A percentile compares a stretch with the other conserved stretches of the same genome.
These are phyloP conservation scores for Clathrospora elynae DNA, from an alignment of 2,329 filamentous ascomycete species.

Conservation along the genomic window DNA sequence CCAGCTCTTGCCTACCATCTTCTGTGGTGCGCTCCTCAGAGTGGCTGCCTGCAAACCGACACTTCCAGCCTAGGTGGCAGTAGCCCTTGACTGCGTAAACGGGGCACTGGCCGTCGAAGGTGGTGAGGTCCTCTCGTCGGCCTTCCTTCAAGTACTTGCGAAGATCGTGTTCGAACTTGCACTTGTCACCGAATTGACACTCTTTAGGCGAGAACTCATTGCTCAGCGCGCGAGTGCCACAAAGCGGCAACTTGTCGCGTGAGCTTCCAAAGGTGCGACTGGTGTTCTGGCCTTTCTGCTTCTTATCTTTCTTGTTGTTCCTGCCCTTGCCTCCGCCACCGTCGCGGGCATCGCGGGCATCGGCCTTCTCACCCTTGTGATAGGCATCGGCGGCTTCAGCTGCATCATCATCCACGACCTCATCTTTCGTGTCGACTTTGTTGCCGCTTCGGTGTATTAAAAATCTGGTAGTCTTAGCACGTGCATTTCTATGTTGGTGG, in stretches of 20 bases:
- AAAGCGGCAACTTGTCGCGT: slow-evolving; percentile 76
- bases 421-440: slow-evolving; percentile 30
- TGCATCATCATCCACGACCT: slow-evolving; percentile 59
- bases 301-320: slow-evolving; percentile 64
- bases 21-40: slow-evolving; percentile 77
- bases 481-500: slow-evolving; percentile 6
- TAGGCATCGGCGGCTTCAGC: slow-evolving; percentile 60
- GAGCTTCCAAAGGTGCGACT: slow-evolving; percentile 80
- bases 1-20: slow-evolving; percentile 82
- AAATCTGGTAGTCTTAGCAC: slow-evolving; percentile 40
- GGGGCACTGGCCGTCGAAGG: slow-evolving; percentile 78
- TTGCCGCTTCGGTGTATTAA: slow-evolving; percentile 38
- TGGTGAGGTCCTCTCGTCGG: slow-evolving; percentile 77
- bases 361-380: slow-evolving; percentile 48
- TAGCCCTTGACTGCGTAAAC: slow-evolving; percentile 76
- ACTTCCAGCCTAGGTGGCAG: slow-evolving; percentile 90
- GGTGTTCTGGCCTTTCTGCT: slow-evolving; percentile 78
- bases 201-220: slow-evolving; percentile 79
- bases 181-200: slow-evolving; percentile 80
- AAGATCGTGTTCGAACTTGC: slow-evolving; percentile 81
- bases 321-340: slow-evolving; percentile 52
- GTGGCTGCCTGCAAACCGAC: slow-evolving; percentile 86
- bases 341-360: slow-evolving; percentile 44
- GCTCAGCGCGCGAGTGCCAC: slow-evolving; percentile 70
- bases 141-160: slow-evolving; percentile 83